Conservation (phyloP, 208 protist genomes). For the Acanthamoeba divionensis region DNA sequence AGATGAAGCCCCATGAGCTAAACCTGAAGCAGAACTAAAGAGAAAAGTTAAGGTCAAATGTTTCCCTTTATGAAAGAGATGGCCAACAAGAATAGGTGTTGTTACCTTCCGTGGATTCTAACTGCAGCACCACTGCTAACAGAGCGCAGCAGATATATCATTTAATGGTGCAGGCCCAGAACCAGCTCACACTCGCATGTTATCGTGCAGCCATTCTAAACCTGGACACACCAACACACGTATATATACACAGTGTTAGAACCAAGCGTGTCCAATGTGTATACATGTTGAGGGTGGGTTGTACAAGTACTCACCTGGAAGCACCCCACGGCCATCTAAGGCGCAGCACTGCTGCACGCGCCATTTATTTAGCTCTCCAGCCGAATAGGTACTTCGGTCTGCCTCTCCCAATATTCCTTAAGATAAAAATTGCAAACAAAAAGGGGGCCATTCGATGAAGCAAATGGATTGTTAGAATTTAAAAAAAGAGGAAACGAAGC, state of each 20-base stretch:
- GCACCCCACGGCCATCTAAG: conserved; percentile 13
- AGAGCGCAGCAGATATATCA: no score
- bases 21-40: no score
- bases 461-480: not conserved
- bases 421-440: not conserved
- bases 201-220: conserved; percentile 26
- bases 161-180: no score
- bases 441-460: not conserved
- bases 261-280: not conserved
- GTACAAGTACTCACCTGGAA: not conserved
- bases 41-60: no score
- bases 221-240: not conserved
- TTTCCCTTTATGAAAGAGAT: no score
- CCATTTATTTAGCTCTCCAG: not conserved
- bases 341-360: conserved; percentile 31
- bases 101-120: no score
- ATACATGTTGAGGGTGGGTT: no score
- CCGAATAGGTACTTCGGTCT: not conserved
- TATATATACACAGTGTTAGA: not conserved
- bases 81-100: no score
- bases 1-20: no score
- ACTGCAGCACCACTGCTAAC: no score
- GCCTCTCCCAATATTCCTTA: not conserved
- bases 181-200: conserved; percentile 23
- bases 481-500: not conserved